Base-by-base conservation (phyloP, 2,329 filamentous ascomycete genomes). In the Beauveria caledonica region DNA sequence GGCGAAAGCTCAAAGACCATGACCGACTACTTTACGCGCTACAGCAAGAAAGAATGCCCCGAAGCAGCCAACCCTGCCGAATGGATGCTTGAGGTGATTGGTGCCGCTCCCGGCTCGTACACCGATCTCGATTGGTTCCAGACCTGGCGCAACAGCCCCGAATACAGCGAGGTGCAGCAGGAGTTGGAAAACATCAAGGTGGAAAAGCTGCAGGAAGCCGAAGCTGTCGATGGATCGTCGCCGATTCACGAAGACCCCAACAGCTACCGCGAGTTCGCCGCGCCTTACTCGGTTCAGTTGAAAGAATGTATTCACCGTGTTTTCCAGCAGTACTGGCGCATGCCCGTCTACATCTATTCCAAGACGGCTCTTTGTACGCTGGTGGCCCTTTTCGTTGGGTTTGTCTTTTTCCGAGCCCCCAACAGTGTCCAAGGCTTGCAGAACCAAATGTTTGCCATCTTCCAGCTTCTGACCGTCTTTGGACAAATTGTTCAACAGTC, bases 291-390 rank as follows among this genome's bases (percentile, higher is more conserved):
- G 45, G 69, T 77, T 8, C 92, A 96, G 72, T 76, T 93, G 46
- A 76, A 74, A 60, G 80, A 86, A 68, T 89, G 90, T 60, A 81
- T 84, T 19, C 72, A 81, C 65, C 90, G 92, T 68, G 88, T 94
- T 27, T 94, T 94, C 78, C 84, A 92, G 70, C 91, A 96, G 72
- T 95, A 94, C 80, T 96, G 92, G 91, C 88, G 92, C 62, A 92
- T 87, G 0, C 92, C 92, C 0, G 82, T 86, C 5, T 96, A 96
- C 77, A 92, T 96, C 72, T 95, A 93, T 77, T 87, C 89, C 68
- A 96, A 96, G 78, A 71, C 80, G 0, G 77, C 80, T 1, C 85
- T 95, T 19, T 90, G 86, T 69, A 75, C 82, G 25, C 73, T 86
- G 17, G 76, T 82, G 39, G 76, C 86, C 4, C 80, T 95, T 13